Conservation (phyloP, 2,329 filamentous ascomycete species). For the Elsinoe ampelina region DNA sequence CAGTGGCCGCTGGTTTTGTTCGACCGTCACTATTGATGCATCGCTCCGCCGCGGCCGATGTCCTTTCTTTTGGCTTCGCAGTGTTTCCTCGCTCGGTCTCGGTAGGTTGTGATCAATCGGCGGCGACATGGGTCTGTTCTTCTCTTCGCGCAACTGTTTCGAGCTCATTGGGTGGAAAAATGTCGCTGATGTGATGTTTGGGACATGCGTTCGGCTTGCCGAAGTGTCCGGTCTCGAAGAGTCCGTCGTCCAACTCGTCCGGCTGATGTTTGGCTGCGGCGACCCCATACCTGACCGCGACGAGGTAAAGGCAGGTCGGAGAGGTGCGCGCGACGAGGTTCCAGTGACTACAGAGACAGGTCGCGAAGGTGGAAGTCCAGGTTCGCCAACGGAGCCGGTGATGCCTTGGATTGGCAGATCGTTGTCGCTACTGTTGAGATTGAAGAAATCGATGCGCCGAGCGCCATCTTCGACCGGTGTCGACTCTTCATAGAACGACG, state of each 20-base stretch:
- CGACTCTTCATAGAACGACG: slow-evolving; percentile 9
- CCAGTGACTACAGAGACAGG: slow-evolving; percentile 35
- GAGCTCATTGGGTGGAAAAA: slow-evolving; percentile 98
- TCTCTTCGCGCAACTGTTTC: slow-evolving; percentile 53
- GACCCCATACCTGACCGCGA: slow-evolving; percentile 16
- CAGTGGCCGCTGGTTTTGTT: slow-evolving; percentile 26
- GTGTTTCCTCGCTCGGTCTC: slow-evolving; percentile 19
- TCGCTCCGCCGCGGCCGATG: slow-evolving; percentile 51
- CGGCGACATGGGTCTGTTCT: slow-evolving; percentile 20
- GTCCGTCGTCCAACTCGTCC: slow-evolving; percentile 16
- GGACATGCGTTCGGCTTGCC: slow-evolving; percentile 76
- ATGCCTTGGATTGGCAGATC: slow-evolving; percentile 17
- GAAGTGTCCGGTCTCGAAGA: slow-evolving; percentile 51
- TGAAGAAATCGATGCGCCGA: slow-evolving; percentile 5
- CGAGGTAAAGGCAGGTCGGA: slow-evolving; percentile 7
- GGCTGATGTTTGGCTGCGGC: slow-evolving; percentile 17
- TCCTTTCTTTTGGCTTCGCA: slow-evolving; percentile 25
- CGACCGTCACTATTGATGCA: slow-evolving; percentile 42
- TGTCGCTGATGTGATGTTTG: slow-evolving; percentile 76
- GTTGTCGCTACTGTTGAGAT: slow-evolving; percentile 6
- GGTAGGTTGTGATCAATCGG: slow-evolving; percentile 21
- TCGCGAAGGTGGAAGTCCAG: slow-evolving; percentile 39
- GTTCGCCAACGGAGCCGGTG: slow-evolving; percentile 39
- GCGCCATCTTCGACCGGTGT: not conserved
- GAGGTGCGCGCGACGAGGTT: slow-evolving; percentile 13